Evolutionary conservation across 2,329 filamentous ascomycete genomes (phyloP), one percentile per base, ranked within the genome.

Genomic region (Hypoxylon rubiginosum): DNA sequence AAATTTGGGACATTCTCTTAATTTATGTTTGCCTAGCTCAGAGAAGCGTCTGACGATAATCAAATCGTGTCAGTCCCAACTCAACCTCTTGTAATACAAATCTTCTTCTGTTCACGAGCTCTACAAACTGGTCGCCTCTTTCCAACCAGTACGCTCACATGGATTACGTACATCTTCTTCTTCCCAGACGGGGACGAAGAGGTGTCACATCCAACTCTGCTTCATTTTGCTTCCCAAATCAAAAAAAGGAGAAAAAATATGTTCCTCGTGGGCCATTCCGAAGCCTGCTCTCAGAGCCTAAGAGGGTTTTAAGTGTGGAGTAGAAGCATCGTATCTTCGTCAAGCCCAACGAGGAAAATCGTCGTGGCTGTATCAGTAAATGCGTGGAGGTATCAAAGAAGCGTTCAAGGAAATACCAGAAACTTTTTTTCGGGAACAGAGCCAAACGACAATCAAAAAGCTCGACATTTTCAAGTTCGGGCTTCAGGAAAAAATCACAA

Each of bases 311-410:
- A 55, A 53, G 59, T 58, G 21, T 56, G 26, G 43, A 45, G 32
- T 28, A 56, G 41, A 46, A 64, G 61, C 60, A 67, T 70, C 71
- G 60, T 74, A 72, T 73, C 67, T 71, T 75, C 73, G 69, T 74
- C 57, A 75, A 71, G 68, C 66, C 67, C 68, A 70, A 73, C 68
- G 67, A 71, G 62, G 51, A 32, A 45, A 36, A 39, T 64, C 63
- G 69, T 71, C 66, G 70, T 69, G 71, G 67, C 71, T 68, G 69
- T 71, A 69, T 73, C 73, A 74, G 73, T 62, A 71, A 74, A 75
- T 73, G 74, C 73, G 71, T 66, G 65, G 73, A 76, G 76, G 76
- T 77, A 78, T 78, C 76, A 74, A 73, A 73, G 63, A 75, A 73
- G 70, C 66, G 59, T 70, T 71, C 66, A 75, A 73, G 70, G 71